A percentile compares a stretch with the other conserved stretches of the same genome.
Conservation (phyloP, 306 rosid species). For the Glycine latifolia region DNA sequence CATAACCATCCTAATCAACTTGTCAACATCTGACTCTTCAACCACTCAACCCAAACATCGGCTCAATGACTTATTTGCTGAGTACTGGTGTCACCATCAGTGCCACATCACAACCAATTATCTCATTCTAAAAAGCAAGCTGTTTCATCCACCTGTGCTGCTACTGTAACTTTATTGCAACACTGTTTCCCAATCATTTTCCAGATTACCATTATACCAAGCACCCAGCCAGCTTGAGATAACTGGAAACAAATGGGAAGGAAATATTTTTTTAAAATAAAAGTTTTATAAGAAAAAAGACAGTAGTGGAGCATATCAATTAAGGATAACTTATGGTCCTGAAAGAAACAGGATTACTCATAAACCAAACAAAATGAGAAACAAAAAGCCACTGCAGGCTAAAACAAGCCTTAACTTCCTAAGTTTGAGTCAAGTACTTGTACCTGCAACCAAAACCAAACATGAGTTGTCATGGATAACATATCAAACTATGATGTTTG, state of each 20-base stretch:
- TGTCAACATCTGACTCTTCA: too few species aligned
- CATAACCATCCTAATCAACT: conserved; percentile 6
- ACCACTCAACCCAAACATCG: too few species aligned
- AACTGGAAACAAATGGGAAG: background rate
- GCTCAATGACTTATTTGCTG: too few species aligned
- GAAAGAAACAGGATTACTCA: conserved; percentile 2
- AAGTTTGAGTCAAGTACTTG: background rate
- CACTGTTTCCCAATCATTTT: conserved; percentile 1
- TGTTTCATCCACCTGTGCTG: too few species aligned
- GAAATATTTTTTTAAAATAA: background rate
- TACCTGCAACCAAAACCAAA: conserved; percentile 27
- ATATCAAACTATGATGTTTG: conserved; percentile 7
- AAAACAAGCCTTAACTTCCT: conserved; percentile 2
- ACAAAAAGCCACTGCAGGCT: background rate
- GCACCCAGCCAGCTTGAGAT: background rate
- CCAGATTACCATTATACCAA: background rate
- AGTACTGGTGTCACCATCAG: too few species aligned
- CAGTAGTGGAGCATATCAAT: background rate
- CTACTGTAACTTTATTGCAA: too few species aligned
- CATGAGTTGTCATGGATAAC: background rate
- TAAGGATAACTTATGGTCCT: conserved; percentile 7
- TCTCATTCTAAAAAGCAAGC: too few species aligned
- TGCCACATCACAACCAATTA: too few species aligned
- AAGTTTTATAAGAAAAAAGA: background rate
- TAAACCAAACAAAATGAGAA: background rate